Conservation (phyloP, 2,329 filamentous ascomycete genomes). For the Sordariomycetes sp. region DNA sequence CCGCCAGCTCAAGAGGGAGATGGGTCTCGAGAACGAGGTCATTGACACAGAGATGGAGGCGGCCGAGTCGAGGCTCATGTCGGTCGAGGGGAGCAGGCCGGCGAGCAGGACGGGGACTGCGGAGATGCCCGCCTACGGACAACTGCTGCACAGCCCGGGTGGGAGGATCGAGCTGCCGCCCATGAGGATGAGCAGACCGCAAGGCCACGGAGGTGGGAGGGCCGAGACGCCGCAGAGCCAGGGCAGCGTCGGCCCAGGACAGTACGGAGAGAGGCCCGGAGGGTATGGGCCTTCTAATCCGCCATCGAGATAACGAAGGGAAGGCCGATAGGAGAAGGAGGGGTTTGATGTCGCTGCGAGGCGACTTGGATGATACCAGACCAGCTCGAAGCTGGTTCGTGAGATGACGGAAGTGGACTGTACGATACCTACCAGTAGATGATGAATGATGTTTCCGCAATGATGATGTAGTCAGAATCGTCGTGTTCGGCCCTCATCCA, state of each 20-base stretch:
- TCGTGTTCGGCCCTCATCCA: too few species aligned
- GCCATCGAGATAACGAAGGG: slow-evolving; percentile 1
- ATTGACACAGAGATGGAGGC: background rate
- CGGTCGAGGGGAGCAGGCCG: background rate
- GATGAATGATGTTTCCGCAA: too few species aligned
- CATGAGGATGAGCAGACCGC: slow-evolving; percentile 5
- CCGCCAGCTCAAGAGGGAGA: slow-evolving; percentile 16
- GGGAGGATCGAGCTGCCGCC: slow-evolving; percentile 5
- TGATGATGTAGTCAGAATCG: too few species aligned
- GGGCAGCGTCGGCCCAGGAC: too few species aligned
- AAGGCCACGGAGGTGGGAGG: too few species aligned
- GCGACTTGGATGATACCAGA: too few species aligned
- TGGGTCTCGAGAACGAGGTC: slow-evolving; percentile 9
- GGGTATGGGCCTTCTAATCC: slow-evolving; percentile 1
- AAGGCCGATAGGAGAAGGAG: too few species aligned
- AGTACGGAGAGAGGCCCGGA: too few species aligned
- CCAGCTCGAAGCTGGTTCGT: background rate
- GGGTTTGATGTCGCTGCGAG: too few species aligned
- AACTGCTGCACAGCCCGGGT: background rate
- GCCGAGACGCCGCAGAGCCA: too few species aligned
- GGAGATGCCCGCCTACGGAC: background rate
- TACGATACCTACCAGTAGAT: background rate
- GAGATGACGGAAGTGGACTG: background rate
- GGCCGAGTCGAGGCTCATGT: background rate
- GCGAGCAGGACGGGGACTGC: background rate